Evolutionary conservation across 768 basidiomycete genomes (phyloP).

Genomic region (Phylloporus scabripes): DNA sequence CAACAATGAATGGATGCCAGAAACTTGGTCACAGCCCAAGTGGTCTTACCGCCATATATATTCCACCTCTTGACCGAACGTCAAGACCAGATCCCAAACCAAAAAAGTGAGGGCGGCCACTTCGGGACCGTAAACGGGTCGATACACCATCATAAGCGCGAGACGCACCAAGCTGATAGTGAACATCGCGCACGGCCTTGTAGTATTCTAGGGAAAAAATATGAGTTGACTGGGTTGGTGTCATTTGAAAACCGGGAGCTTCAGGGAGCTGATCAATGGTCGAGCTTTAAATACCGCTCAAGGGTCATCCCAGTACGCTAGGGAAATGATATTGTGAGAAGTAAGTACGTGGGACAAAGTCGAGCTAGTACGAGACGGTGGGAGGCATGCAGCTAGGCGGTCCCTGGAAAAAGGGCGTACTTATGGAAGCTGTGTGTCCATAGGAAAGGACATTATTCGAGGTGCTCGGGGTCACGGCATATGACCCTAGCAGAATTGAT

Average conservation of each 20-base stretch:
- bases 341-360: no score
- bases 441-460: no score
- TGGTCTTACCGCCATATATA: conserved; percentile 28
- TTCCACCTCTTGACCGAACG: conserved; percentile 22
- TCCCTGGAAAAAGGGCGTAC: no score
- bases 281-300: neutral
- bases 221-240: neutral
- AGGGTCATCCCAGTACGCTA: no score
- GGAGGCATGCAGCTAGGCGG: no score
- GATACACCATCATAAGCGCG: neutral
- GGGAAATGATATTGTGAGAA: no score
- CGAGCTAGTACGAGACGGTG: no score
- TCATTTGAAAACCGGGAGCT: conserved; percentile 4
- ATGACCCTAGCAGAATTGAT: no score
- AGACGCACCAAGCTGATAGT: conserved; percentile 9
- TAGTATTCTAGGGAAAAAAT: conserved; percentile 4
- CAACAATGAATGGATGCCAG: neutral
- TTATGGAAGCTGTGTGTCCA: no score
- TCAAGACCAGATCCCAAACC: conserved; percentile 26
- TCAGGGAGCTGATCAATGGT: neutral
- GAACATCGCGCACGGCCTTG: conserved; percentile 3
- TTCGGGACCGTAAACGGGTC: neutral
- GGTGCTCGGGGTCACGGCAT: no score
- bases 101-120: conserved; percentile 25
- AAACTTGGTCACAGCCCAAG: no score